Conservation (phyloP, 345 rosid species). For the Brassica rapa region DNA sequence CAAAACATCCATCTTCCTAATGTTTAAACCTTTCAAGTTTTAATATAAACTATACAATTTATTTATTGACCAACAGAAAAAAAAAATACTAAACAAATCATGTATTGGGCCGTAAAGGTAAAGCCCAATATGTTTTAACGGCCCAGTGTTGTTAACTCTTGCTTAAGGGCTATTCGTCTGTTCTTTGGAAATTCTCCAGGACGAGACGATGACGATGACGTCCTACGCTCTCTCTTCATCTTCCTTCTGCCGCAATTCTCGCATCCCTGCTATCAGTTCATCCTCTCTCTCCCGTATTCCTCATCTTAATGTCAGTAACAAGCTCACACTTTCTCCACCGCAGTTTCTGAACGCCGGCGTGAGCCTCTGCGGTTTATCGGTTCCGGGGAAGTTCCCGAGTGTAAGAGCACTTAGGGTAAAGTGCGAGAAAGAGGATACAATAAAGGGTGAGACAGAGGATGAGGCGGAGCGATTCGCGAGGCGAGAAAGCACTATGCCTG, state of each 20-base stretch:
- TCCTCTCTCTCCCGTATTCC: neutral
- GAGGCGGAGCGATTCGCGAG: slow-evolving; percentile 60
- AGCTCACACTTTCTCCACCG: slow-evolving; percentile 10
- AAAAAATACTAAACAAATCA: neutral
- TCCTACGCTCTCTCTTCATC: slow-evolving; percentile 33
- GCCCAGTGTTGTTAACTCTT: neutral
- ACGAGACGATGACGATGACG: slow-evolving; percentile 32
- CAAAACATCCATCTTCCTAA: neutral
- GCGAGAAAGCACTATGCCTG: slow-evolving; percentile 84
- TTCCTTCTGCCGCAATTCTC: slow-evolving; percentile 20
- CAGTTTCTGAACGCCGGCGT: neutral
- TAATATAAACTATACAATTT: too few relatives aligned
- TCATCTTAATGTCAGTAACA: neutral
- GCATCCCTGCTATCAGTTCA: neutral
- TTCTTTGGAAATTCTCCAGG: neutral
- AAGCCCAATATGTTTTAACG: slow-evolving; percentile 1
- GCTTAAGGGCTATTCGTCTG: neutral
- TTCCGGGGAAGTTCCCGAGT: slow-evolving; percentile 24
- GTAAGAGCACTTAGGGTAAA: slow-evolving; percentile 42
- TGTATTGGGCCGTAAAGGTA: slow-evolving; percentile 9
- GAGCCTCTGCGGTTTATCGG: slow-evolving; percentile 19
- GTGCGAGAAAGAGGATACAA: slow-evolving; percentile 39
- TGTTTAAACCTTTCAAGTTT: neutral
- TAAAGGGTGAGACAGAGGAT: slow-evolving; percentile 31
- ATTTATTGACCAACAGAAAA: too few relatives aligned